Percentiles rank a stretch among this genome's conserved stretches.
These are phyloP conservation scores for Nicotiana obtusifolia DNA, from an alignment of 257 asterid genomes.

Conservation along the genomic window DNA sequence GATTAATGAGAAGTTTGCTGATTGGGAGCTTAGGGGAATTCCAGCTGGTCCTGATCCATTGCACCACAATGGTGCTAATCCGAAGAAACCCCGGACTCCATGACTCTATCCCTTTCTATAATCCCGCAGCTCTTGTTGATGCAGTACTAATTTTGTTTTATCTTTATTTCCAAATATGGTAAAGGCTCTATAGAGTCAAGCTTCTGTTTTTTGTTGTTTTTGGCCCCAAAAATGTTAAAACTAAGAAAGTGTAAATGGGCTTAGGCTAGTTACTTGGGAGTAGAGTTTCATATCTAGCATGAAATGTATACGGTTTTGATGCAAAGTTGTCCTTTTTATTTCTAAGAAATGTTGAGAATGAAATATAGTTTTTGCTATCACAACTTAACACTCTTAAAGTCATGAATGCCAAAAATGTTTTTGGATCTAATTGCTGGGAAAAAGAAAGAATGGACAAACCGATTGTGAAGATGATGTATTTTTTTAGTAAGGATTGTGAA, in stretches of 20 bases:
- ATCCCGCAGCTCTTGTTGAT: not conserved
- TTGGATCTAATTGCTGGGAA: not conserved
- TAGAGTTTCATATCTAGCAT: not conserved
- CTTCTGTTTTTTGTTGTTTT: not conserved
- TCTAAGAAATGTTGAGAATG: not conserved
- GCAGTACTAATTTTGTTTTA: not conserved
- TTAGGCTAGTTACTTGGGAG: not conserved
- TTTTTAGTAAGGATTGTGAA: not conserved
- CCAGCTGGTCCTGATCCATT: slow-evolving; percentile 66
- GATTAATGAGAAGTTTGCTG: slow-evolving; percentile 31
- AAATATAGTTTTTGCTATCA: not conserved
- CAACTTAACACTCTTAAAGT: not conserved
- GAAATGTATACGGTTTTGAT: not conserved
- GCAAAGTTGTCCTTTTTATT: not conserved
- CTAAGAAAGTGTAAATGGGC: not conserved
- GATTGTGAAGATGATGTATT: too few species aligned
- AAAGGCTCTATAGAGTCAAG: not conserved
- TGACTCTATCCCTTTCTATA: slow-evolving; percentile 1
- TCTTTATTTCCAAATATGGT: not conserved
- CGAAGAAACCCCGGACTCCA: slow-evolving; percentile 48
- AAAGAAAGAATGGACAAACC: too few species aligned
- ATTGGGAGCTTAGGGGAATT: slow-evolving; percentile 52
- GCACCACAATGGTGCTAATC: slow-evolving; percentile 50
- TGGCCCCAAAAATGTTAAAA: not conserved
- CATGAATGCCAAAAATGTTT: not conserved